Evolutionary conservation across 2,329 filamentous ascomycete species (phyloP).

Genomic region (Xylaria sp.): DNA sequence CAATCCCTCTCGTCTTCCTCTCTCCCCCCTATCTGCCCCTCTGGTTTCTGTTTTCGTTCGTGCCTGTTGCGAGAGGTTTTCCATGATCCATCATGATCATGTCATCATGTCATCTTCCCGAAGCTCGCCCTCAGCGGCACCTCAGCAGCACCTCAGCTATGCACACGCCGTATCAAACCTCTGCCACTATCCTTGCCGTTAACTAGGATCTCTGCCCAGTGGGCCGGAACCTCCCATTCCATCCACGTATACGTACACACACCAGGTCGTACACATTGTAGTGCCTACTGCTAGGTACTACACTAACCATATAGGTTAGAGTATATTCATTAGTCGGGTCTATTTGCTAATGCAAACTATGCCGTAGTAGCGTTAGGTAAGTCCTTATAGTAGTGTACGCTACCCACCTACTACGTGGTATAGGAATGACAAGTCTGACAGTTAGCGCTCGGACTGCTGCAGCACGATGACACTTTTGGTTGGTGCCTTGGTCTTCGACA

Average conservation of each 20-base stretch:
- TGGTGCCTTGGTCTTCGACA: conserved; percentile 2
- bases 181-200: conserved; percentile 38
- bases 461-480: conserved; percentile 11
- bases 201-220: conserved; percentile 44
- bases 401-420: background rate
- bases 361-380: background rate
- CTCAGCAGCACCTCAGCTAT: conserved; percentile 26
- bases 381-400: background rate
- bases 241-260: background rate
- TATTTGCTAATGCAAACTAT: conserved; percentile 15
- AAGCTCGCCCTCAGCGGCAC: background rate
- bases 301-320: background rate
- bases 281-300: background rate
- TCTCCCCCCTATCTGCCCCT: background rate
- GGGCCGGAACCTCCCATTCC: conserved; percentile 33
- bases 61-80: conserved; percentile 14
- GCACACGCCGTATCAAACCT: conserved; percentile 33
- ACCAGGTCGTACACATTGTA: background rate
- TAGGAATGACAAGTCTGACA: conserved; percentile 4
- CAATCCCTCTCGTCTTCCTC: no score
- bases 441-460: conserved; percentile 20
- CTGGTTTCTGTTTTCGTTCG: background rate
- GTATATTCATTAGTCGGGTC: conserved; percentile 2
- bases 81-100: conserved; percentile 19
- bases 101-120: conserved; percentile 28